Evolutionary conservation across 768 basidiomycete genomes (phyloP).

Genomic region (Russula emetica): DNA sequence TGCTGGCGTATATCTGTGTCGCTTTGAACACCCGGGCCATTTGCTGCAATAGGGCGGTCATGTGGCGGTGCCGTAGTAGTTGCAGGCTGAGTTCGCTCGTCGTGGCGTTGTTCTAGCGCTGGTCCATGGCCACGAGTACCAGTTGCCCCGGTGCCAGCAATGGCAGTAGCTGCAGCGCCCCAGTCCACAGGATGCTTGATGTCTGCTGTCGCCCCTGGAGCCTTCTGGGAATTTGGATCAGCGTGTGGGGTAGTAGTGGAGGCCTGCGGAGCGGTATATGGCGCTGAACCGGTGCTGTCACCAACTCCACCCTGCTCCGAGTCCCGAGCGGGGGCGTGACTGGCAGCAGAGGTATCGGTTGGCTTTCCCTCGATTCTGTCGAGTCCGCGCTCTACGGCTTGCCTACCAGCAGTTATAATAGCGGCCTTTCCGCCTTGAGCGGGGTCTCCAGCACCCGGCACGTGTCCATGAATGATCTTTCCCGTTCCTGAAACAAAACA

Average conservation of each 20-base stretch:
- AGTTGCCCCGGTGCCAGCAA: background rate
- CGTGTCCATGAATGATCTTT: slow-evolving; percentile 6
- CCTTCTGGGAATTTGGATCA: background rate
- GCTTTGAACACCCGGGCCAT: too few species aligned
- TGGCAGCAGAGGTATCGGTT: background rate
- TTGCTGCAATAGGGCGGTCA: background rate
- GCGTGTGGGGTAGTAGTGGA: background rate
- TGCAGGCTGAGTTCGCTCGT: background rate
- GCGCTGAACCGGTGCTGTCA: background rate
- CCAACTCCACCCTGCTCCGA: background rate
- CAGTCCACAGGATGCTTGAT: background rate
- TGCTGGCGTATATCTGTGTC: background rate
- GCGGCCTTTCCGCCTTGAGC: background rate
- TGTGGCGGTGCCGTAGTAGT: background rate
- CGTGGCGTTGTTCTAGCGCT: background rate
- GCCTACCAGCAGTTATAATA: slow-evolving; percentile 2
- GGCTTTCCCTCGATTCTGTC: slow-evolving; percentile 5
- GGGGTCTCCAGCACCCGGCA: background rate
- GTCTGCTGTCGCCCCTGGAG: background rate
- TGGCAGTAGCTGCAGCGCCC: background rate
- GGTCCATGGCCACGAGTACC: background rate
- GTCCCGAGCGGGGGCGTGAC: background rate
- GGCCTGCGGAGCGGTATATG: background rate
- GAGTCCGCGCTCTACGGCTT: slow-evolving; percentile 4
- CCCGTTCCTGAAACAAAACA: background rate